Evolutionary conservation across 768 basidiomycete genomes (phyloP).

Genomic region (Mycena metata): DNA sequence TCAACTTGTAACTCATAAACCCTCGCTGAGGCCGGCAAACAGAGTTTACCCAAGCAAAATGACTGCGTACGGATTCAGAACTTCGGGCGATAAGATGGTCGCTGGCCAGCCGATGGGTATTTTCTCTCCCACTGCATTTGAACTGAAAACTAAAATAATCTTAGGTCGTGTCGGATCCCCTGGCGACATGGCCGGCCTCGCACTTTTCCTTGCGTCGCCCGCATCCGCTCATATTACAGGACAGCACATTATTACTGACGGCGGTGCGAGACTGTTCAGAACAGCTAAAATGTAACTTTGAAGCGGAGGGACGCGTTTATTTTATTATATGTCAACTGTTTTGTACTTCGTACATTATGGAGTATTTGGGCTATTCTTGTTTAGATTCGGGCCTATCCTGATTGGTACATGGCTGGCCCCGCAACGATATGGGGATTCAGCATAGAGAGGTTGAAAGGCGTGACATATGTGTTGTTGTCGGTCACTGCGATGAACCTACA

Average conservation of each 20-base stretch:
- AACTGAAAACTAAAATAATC: background rate
- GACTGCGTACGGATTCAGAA: conserved; percentile 80
- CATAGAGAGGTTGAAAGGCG: conserved; percentile 69
- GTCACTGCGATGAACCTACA: conserved; percentile 64
- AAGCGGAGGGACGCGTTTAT: background rate
- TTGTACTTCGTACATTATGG: no score
- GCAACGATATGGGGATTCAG: conserved; percentile 69
- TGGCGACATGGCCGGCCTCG: conserved; percentile 79
- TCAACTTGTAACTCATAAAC: background rate
- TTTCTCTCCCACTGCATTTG: background rate
- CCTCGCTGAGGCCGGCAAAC: background rate
- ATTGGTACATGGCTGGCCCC: conserved; percentile 65
- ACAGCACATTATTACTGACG: conserved; percentile 78
- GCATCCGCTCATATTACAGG: conserved; percentile 84
- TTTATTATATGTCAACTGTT: background rate
- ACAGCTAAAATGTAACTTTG: background rate
- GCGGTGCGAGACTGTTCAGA: conserved; percentile 58
- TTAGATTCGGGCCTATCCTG: no score
- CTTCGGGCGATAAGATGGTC: conserved; percentile 65
- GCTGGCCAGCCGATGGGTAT: conserved; percentile 75
- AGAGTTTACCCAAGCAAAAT: conserved; percentile 88
- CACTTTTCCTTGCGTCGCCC: conserved; percentile 77
- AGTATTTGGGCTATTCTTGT: no score
- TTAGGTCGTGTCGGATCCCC: conserved; percentile 76
- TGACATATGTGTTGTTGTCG: conserved; percentile 63